phyloP scores from a whole-genome alignment of 345 rosid genomes.

The Nasturtium officinale region DNA sequence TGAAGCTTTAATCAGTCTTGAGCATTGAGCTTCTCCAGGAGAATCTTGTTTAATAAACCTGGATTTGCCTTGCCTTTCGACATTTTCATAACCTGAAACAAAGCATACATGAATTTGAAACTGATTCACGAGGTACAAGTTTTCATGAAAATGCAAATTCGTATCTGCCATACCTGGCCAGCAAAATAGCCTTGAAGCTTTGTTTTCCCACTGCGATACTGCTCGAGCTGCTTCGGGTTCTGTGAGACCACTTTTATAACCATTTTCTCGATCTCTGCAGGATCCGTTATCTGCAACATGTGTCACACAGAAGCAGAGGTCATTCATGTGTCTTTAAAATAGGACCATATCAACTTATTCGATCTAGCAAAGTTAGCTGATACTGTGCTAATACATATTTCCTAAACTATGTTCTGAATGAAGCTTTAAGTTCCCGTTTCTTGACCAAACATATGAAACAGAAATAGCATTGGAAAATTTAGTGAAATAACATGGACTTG shows the following conservation, averaged over 20 bases:
- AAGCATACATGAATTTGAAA: conserved; percentile 13
- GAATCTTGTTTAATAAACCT: conserved; percentile 79
- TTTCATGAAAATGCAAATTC: background rate
- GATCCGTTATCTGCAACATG: conserved; percentile 67
- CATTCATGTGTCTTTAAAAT: background rate
- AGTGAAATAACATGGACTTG: conserved; percentile 46
- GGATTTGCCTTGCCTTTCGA: conserved; percentile 95
- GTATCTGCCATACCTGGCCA: conserved; percentile 64
- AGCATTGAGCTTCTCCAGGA: conserved; percentile 68
- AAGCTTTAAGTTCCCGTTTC: background rate
- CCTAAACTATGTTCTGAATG: background rate
- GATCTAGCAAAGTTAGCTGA: background rate
- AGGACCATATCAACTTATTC: background rate
- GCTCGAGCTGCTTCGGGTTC: conserved; percentile 85
- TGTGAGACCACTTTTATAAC: conserved; percentile 70
- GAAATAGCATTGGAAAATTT: background rate
- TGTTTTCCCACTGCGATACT: conserved; percentile 81
- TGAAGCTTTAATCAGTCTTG: conserved; percentile 46
- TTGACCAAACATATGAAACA: background rate
- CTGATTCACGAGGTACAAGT: background rate
- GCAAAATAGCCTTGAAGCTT: conserved; percentile 90
- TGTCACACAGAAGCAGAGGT: conserved; percentile 22
- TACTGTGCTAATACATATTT: background rate
- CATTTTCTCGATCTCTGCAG: conserved; percentile 79
- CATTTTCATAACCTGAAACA: conserved; percentile 80